These are phyloP conservation scores for Wallacemonas rigidus DNA, from an alignment of 208 protist species.

Conservation along the genomic window DNA sequence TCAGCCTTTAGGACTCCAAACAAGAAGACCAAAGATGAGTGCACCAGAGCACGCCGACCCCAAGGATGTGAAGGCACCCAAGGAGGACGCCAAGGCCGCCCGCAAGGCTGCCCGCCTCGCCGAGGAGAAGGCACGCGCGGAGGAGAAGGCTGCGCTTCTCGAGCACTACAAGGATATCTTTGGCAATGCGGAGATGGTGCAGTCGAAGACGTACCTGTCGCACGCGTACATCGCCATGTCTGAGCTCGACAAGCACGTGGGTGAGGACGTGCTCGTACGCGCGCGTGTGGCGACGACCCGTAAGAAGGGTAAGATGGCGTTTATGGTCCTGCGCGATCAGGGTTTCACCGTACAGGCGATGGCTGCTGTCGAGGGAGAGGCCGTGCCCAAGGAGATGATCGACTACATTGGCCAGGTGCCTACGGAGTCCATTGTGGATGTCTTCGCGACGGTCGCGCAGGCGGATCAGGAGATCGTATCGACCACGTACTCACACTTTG, in stretches of 20 bases:
- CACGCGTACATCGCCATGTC: constrained; percentile 50
- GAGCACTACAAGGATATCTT: constrained; percentile 80
- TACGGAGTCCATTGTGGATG: constrained; percentile 89
- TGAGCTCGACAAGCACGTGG: constrained; percentile 41
- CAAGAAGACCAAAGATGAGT: constrained; percentile 15
- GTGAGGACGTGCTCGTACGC: constrained; percentile 68
- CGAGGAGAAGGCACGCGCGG: constrained; percentile 80
- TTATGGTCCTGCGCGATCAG: constrained; percentile 88
- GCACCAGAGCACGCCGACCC: constrained; percentile 18
- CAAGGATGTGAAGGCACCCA: constrained; percentile 29
- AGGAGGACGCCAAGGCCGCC: constrained; percentile 80
- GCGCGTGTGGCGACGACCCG: constrained; percentile 87
- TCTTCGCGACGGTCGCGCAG: constrained; percentile 59
- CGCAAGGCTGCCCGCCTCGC: constrained; percentile 83
- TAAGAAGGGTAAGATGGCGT: constrained; percentile 92
- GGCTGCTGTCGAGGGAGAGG: constrained; percentile 62
- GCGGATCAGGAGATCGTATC: constrained; percentile 77
- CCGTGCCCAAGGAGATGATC: constrained; percentile 87
- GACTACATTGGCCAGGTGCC: constrained; percentile 91
- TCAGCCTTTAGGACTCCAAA: neutral
- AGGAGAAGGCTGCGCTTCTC: constrained; percentile 83
- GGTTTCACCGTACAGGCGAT: constrained; percentile 84
- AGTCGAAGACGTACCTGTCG: constrained; percentile 75
- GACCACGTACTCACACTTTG: constrained; percentile 78
- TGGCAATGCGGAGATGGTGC: constrained; percentile 67